A percentile compares a stretch with the other conserved stretches of the same genome.
These are phyloP conservation scores for Viola odorata DNA, from an alignment of 345 rosid genomes.

Conservation along the genomic window DNA sequence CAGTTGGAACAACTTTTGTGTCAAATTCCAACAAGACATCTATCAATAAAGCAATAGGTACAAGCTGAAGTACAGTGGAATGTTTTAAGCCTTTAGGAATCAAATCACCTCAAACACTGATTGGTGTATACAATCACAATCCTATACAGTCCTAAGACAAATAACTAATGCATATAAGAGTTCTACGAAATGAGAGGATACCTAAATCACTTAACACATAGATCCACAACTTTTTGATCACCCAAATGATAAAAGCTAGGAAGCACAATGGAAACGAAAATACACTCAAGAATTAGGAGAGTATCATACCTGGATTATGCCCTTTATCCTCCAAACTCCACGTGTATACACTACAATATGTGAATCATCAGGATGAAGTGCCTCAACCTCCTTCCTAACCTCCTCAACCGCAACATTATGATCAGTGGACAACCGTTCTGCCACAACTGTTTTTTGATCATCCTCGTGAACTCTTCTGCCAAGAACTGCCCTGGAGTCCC, in stretches of 20 bases:
- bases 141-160: too few relatives aligned
- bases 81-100: background rate
- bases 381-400: constrained; percentile 89
- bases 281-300: background rate
- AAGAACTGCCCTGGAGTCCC: constrained; percentile 94
- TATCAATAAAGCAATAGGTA: constrained; percentile 7
- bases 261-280: too few relatives aligned
- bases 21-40: constrained; percentile 4
- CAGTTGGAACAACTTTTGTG: constrained; percentile 15
- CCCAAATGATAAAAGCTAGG: too few relatives aligned
- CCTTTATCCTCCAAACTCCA: constrained; percentile 99
- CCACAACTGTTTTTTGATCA: constrained; percentile 39
- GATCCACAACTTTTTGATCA: too few relatives aligned
- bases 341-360: constrained; percentile 70
- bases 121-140: background rate
- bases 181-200: background rate
- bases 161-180: background rate
- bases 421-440: constrained; percentile 90
- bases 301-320: constrained; percentile 79
- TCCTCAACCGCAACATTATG: constrained; percentile 92
- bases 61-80: background rate
- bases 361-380: constrained; percentile 93
- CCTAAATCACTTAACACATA: background rate
- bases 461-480: constrained; percentile 48
- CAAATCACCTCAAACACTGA: background rate